Evolutionary conservation across 495 filamentous ascomycete species (phyloP).

Genomic region (Geopyxis carbonaria): DNA sequence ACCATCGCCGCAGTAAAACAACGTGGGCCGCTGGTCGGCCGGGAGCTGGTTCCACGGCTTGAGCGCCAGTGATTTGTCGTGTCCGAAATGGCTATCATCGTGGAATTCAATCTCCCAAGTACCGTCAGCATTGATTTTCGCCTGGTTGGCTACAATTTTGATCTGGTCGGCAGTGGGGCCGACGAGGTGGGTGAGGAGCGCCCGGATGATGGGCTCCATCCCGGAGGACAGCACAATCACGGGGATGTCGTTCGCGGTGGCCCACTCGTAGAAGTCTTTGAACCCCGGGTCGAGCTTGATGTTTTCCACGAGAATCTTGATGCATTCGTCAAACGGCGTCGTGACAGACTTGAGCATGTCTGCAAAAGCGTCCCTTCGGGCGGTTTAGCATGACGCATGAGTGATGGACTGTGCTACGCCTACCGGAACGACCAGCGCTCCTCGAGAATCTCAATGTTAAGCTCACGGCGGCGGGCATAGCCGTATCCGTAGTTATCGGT

Average conservation of each 20-base stretch:
- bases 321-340: slow-evolving; percentile 63
- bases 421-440: slow-evolving; percentile 54
- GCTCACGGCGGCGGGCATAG: slow-evolving; percentile 34
- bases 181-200: slow-evolving; percentile 58
- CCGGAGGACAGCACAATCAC: slow-evolving; percentile 80
- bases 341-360: slow-evolving; percentile 73
- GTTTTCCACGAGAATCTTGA: slow-evolving; percentile 54
- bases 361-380: slow-evolving; percentile 52
- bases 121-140: slow-evolving; percentile 54
- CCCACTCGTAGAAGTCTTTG: slow-evolving; percentile 70
- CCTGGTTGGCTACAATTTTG: slow-evolving; percentile 72
- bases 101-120: slow-evolving; percentile 82
- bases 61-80: slow-evolving; percentile 84
- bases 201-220: slow-evolving; percentile 81
- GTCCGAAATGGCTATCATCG: slow-evolving; percentile 75
- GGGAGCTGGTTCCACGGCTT: slow-evolving; percentile 62
- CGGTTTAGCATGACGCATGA: slow-evolving; percentile 4
- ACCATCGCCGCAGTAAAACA: slow-evolving; percentile 84
- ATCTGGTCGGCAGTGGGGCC: slow-evolving; percentile 57
- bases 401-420: slow-evolving; percentile 3
- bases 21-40: slow-evolving; percentile 44
- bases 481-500: slow-evolving; percentile 88
- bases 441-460: slow-evolving; percentile 55
- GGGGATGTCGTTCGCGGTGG: slow-evolving; percentile 61
- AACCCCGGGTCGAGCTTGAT: slow-evolving; percentile 80